phyloP scores from a whole-genome alignment of 1,284 basidiomycete genomes.

The Microbotryum saponariae region DNA sequence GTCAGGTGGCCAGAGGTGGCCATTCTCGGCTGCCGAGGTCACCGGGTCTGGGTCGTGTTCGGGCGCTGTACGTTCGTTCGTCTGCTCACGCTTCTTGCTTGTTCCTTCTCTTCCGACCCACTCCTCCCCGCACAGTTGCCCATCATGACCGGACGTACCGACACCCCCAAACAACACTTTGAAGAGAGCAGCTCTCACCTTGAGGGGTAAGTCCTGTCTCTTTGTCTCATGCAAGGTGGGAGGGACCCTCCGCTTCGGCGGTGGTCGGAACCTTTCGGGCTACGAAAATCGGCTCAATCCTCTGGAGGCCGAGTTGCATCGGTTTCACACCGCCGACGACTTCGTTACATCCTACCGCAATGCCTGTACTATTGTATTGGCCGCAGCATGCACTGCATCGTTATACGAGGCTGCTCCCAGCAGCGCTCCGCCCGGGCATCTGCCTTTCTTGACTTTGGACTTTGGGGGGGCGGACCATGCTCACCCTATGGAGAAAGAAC shows the following conservation, averaged over 20 bases:
- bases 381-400: too few relatives aligned
- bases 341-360: background rate
- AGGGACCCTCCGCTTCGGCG: too few relatives aligned
- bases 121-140: background rate
- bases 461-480: background rate
- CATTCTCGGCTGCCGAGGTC: too few relatives aligned
- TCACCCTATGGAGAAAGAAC: background rate
- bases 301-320: background rate
- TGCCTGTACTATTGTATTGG: background rate
- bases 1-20: too few relatives aligned
- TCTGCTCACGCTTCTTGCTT: background rate
- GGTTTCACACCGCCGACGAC: background rate
- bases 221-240: too few relatives aligned
- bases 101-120: background rate
- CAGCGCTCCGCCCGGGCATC: background rate
- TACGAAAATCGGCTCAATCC: background rate
- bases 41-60: too few relatives aligned
- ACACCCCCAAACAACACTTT: conserved; percentile 22
- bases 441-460: background rate
- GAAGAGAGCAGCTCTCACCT: conserved; percentile 17
- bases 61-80: too few relatives aligned
- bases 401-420: too few relatives aligned
- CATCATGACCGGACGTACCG: conserved; percentile 16
- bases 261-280: too few relatives aligned
- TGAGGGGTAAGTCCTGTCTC: background rate